Conservation (phyloP, 2,329 filamentous ascomycete species). For the Dichotomopilus funicola region DNA sequence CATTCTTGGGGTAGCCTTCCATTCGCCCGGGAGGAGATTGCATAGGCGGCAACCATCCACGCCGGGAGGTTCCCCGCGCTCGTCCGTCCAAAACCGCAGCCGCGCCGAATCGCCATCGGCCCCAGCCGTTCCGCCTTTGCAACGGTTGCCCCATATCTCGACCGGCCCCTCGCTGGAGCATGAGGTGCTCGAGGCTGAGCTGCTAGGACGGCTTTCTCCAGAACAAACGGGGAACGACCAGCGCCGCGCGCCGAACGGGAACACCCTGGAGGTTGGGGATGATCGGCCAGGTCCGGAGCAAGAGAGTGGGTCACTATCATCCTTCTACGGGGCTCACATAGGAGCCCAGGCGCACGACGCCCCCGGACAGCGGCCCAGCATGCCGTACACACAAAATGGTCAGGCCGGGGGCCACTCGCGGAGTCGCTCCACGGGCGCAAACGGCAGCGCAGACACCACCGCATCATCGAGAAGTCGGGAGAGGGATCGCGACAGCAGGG, state of each 20-base stretch:
- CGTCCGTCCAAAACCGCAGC: conserved; percentile 14
- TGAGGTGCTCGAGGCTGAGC: conserved; percentile 26
- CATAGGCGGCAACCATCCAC: conserved; percentile 34
- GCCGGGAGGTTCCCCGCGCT: conserved; percentile 23
- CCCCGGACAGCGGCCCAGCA: conserved; percentile 19
- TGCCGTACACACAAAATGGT: conserved; percentile 32
- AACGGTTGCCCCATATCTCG: conserved; percentile 37
- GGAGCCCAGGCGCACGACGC: conserved; percentile 20
- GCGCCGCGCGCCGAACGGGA: conserved; percentile 10
- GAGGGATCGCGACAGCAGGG: conserved; percentile 10
- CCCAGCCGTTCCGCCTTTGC: conserved; percentile 27
- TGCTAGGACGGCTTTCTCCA: conserved; percentile 12
- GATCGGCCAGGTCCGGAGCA: conserved; percentile 18
- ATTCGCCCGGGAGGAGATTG: conserved; percentile 31
- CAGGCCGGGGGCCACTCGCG: conserved; percentile 37
- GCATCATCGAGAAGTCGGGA: conserved; percentile 29
- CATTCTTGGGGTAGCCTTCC: conserved; percentile 29
- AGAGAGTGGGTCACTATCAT: conserved; percentile 18
- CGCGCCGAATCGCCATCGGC: conserved; percentile 20
- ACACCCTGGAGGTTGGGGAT: conserved; percentile 22
- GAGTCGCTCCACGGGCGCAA: conserved; percentile 40
- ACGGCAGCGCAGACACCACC: conserved; percentile 39
- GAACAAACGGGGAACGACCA: conserved; percentile 7
- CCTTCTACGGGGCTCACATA: conserved; percentile 1
- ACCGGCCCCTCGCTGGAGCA: conserved; percentile 36